Conservation (phyloP, 1,284 basidiomycete species). For the Melampsora americana region DNA sequence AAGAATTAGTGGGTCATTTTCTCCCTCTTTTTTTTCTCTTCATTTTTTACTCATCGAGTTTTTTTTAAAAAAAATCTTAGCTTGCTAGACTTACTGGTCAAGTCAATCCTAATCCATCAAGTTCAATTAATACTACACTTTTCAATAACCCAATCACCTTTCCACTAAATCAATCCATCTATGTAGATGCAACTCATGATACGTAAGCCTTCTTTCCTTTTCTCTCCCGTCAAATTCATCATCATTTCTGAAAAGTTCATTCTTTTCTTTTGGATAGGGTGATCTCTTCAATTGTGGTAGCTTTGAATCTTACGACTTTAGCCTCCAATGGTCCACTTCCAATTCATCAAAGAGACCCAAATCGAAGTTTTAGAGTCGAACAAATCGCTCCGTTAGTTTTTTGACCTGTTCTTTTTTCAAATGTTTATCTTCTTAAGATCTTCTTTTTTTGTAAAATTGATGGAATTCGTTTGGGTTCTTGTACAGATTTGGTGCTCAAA, state of each 20-base stretch:
- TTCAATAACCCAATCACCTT: slow-evolving; percentile 68
- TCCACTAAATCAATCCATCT: slow-evolving; percentile 74
- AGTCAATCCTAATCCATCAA: slow-evolving; percentile 65
- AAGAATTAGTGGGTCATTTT: slow-evolving; percentile 52
- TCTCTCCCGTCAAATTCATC: slow-evolving; percentile 55
- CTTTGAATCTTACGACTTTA: slow-evolving; percentile 67
- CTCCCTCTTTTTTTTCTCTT: neutral
- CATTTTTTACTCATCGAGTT: neutral
- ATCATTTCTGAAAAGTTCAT: slow-evolving; percentile 51
- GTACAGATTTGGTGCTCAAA: slow-evolving; percentile 37
- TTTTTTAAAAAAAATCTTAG: slow-evolving; percentile 53
- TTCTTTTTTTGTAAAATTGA: too few relatives aligned
- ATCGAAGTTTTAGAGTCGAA: slow-evolving; percentile 59
- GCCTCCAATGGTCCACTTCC: slow-evolving; percentile 68
- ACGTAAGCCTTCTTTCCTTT: slow-evolving; percentile 49
- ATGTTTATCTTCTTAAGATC: too few relatives aligned
- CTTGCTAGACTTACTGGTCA: slow-evolving; percentile 72
- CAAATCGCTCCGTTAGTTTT: slow-evolving; percentile 60
- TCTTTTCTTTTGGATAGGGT: slow-evolving; percentile 23
- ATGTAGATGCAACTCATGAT: slow-evolving; percentile 80
- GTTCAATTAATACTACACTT: slow-evolving; percentile 74
- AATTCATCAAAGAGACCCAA: slow-evolving; percentile 65
- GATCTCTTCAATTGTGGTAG: slow-evolving; percentile 55
- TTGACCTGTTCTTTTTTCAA: too few relatives aligned
- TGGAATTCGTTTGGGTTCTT: too few relatives aligned